Conservation (phyloP, 805 yeast genomes). For the Barnettozyma botsteinii region DNA sequence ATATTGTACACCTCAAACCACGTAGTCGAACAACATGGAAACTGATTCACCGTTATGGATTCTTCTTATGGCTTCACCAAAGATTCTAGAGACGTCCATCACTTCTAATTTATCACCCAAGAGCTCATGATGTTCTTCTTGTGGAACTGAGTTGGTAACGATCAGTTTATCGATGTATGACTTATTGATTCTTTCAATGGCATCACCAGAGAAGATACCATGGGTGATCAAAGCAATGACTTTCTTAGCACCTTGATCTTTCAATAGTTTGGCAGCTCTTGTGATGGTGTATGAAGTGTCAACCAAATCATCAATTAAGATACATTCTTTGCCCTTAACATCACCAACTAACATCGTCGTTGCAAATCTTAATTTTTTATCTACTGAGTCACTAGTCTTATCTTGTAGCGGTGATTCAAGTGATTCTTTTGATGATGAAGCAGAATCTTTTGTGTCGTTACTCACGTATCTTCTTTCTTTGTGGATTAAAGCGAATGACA, state of each 20-base stretch:
- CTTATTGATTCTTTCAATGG: slow-evolving; percentile 60
- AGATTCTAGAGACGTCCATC: slow-evolving; percentile 79
- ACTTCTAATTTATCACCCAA: slow-evolving; percentile 67
- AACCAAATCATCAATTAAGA: slow-evolving; percentile 88
- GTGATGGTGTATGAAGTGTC: slow-evolving; percentile 92
- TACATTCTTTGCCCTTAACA: slow-evolving; percentile 78
- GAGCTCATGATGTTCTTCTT: slow-evolving; percentile 45
- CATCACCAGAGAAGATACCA: slow-evolving; percentile 90
- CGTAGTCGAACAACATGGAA: slow-evolving; percentile 87
- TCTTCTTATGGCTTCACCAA: slow-evolving; percentile 93
- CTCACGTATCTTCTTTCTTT: slow-evolving; percentile 66
- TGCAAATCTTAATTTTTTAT: slow-evolving; percentile 41
- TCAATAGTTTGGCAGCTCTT: slow-evolving; percentile 84
- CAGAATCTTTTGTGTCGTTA: neutral
- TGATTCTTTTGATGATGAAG: slow-evolving; percentile 19
- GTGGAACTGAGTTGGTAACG: slow-evolving; percentile 91
- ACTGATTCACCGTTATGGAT: slow-evolving; percentile 97
- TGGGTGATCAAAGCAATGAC: slow-evolving; percentile 90
- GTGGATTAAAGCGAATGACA: slow-evolving; percentile 91
- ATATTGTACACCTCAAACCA: no score
- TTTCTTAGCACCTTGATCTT: slow-evolving; percentile 85
- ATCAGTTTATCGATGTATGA: slow-evolving; percentile 77
- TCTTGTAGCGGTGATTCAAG: no score
- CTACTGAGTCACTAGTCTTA: slow-evolving; percentile 1
- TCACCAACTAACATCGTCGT: slow-evolving; percentile 97